Evolutionary conservation across 345 rosid species (phyloP).

Genomic region (Arabis hirsuta): DNA sequence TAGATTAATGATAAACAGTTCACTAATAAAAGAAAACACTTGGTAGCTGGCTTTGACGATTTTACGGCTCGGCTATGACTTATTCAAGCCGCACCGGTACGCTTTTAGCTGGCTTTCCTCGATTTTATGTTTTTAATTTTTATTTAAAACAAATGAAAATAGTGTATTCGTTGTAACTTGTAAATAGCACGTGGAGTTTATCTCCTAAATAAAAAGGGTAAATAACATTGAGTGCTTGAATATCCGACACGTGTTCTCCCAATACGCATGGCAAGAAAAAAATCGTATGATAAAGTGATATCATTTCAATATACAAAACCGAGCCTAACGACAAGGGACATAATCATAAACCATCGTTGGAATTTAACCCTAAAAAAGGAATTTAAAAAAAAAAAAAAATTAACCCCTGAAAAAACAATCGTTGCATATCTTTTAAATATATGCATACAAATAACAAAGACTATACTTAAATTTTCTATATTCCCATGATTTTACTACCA

Average conservation of each 20-base stretch:
- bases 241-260: constrained; percentile 1
- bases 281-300: no score
- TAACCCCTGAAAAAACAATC: neutral
- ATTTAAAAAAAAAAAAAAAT: no score
- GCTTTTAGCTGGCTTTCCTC: constrained; percentile 8
- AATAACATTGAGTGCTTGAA: neutral
- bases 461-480: no score
- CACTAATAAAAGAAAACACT: neutral
- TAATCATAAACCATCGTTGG: neutral
- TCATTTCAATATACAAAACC: neutral
- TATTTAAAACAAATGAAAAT: neutral
- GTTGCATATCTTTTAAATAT: neutral
- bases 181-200: constrained; percentile 5
- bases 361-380: neutral
- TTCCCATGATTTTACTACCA: no score
- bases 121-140: neutral
- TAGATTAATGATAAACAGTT: no score
- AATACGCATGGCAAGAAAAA: neutral
- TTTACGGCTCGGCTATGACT: constrained; percentile 15
- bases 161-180: neutral
- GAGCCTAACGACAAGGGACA: neutral
- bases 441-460: no score
- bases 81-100: neutral
- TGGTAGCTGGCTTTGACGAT: constrained; percentile 5
- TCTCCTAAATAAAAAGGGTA: neutral